phyloP scores from a whole-genome alignment of 2,329 filamentous ascomycete species.

The Tolypocladium tropicale region DNA sequence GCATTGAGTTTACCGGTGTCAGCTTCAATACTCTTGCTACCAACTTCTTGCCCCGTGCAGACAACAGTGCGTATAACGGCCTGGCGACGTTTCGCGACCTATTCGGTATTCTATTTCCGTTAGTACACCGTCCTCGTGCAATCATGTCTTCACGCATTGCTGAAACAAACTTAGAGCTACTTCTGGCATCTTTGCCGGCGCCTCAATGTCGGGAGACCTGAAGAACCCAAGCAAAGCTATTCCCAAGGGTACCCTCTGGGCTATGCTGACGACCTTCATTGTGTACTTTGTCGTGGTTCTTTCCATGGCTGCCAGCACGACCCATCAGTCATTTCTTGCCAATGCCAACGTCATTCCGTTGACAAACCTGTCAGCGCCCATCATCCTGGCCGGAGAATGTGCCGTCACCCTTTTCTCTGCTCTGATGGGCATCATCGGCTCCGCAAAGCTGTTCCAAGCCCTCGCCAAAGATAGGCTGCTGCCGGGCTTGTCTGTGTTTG shows the following conservation, averaged over 20 bases:
- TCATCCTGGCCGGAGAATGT: conserved; percentile 74
- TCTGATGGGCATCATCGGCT: conserved; percentile 78
- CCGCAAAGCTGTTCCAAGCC: conserved; percentile 76
- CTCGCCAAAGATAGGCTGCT: conserved; percentile 70
- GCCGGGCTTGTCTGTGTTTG: conserved; percentile 65
- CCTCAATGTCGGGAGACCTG: conserved; percentile 83
- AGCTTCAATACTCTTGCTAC: conserved; percentile 57
- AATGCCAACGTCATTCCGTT: conserved; percentile 74
- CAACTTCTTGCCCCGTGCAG: conserved; percentile 65
- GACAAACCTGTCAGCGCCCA: conserved; percentile 61
- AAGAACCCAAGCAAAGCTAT: conserved; percentile 76
- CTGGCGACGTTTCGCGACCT: conserved; percentile 67
- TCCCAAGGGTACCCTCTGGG: conserved; percentile 72
- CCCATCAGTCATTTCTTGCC: conserved; percentile 59
- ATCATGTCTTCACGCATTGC: conserved; percentile 12
- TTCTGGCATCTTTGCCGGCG: conserved; percentile 55
- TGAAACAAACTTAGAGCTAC: conserved; percentile 26
- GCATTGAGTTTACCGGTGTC: conserved; percentile 70
- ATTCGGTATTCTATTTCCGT: conserved; percentile 78
- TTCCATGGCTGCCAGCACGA: conserved; percentile 67
- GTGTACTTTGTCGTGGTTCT: conserved; percentile 69
- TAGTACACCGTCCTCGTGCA: conserved; percentile 4
- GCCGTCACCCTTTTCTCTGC: conserved; percentile 77
- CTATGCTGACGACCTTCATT: conserved; percentile 64
- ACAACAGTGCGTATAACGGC: conserved; percentile 50